These are phyloP conservation scores for Pichia sp. DNA, from an alignment of 1,139 yeast species.

Conservation along the genomic window DNA sequence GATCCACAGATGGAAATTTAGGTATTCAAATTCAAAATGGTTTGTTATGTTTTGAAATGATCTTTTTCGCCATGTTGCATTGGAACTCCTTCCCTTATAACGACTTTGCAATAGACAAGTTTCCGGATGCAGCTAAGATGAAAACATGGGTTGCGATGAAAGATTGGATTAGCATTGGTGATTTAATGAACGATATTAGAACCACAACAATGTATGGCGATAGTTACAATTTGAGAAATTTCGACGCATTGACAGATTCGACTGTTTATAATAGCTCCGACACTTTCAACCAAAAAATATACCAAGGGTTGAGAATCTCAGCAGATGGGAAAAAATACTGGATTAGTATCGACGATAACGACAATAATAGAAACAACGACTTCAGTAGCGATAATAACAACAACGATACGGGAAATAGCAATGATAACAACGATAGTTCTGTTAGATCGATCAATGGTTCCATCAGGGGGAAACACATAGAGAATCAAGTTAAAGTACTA, in stretches of 20 bases:
- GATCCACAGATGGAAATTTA: slow-evolving; percentile 41
- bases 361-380: background rate
- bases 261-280: slow-evolving; percentile 27
- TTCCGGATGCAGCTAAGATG: slow-evolving; percentile 70
- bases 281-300: slow-evolving; percentile 46
- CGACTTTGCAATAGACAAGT: slow-evolving; percentile 59
- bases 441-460: background rate
- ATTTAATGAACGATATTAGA: slow-evolving; percentile 73
- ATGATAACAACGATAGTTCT: background rate
- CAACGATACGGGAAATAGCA: background rate
- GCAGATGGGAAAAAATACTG: slow-evolving; percentile 85
- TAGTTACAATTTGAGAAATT: slow-evolving; percentile 75
- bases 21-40: slow-evolving; percentile 56
- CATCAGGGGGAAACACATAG: background rate
- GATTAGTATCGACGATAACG: slow-evolving; percentile 46
- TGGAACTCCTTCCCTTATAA: slow-evolving; percentile 79
- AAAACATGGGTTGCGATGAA: slow-evolving; percentile 59
- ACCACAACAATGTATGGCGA: slow-evolving; percentile 70
- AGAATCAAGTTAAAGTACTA: slow-evolving; percentile 6
- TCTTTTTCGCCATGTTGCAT: slow-evolving; percentile 86
- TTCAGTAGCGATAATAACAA: background rate
- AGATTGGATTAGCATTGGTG: slow-evolving; percentile 77
- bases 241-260: slow-evolving; percentile 69
- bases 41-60: slow-evolving; percentile 76
- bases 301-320: slow-evolving; percentile 81